Evolutionary conservation across 116 monocot species (phyloP), one percentile per base, ranked within the genome.

Genomic region (Dioscorea cayenensis): DNA sequence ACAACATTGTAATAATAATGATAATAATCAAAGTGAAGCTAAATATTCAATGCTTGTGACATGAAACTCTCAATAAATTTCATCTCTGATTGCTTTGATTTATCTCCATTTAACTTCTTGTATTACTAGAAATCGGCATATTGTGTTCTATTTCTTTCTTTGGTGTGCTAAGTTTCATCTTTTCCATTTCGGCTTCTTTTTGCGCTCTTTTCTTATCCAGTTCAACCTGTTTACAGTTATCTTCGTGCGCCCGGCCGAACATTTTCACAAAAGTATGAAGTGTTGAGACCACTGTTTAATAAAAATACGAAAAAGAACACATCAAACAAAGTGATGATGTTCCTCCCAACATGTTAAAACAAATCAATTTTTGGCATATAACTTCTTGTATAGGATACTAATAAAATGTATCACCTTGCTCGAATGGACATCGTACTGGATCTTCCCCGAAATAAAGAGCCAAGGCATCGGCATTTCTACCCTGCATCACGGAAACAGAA

Each of bases 401-500:
- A 14, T 10, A 6, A 14, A n/a, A 38, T 28, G 16, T 14, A 60
- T 64, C 70, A 93, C 93, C 93, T 89, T 96, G 92, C 66, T 96
- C 96, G 64, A 90, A 96, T 50, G 92, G 87, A 73, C 90, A 96
- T 29, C 88, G 82, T 5, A 85, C 85, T 70, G 95, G 95, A 77
- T 90, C 95, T 89, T 95, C 95, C 51, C 95, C 95, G 85, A 95
- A 92, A 84, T 96, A 96, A 68, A 78, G 87, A 35, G 87, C 95
- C 72, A 96, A 86, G 51, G 92, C 89, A 87, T 96, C 95, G 51
- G 92, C 92, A 83, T 84, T 96, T 73, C 90, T 85, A 10, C 95
- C 95, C 95, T 96, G 82, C 66, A 65, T 16, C 14, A 22, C 18
- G 8, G 7, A 43, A 73, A 55, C 20, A 27, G 25, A 23, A 20